phyloP scores from a whole-genome alignment of 805 yeast species.

The Saccharomycopsis schoenii region DNA sequence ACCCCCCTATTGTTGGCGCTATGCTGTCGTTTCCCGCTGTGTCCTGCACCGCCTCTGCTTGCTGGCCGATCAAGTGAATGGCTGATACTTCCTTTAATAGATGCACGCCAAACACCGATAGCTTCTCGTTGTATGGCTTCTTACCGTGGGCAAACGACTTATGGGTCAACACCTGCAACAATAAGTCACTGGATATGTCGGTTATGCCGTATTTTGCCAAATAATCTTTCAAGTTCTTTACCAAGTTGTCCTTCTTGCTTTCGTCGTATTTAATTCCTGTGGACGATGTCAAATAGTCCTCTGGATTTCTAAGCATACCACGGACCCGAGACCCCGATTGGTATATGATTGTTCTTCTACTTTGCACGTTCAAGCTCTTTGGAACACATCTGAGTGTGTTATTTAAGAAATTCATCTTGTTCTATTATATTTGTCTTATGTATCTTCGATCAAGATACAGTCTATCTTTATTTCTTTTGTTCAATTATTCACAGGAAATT shows the following conservation, averaged over 20 bases:
- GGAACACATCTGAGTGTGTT: not conserved
- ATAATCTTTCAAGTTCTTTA: slow-evolving; percentile 39
- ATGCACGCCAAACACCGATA: slow-evolving; percentile 63
- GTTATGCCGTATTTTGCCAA: slow-evolving; percentile 27
- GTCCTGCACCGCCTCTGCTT: not conserved
- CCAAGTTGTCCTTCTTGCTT: slow-evolving; percentile 43
- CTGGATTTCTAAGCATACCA: slow-evolving; percentile 65
- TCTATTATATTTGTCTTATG: not conserved
- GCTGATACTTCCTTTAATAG: slow-evolving; percentile 42
- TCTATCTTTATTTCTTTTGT: not conserved
- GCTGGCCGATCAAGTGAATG: slow-evolving; percentile 32
- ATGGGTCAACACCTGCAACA: slow-evolving; percentile 81
- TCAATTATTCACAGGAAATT: no score
- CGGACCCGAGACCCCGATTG: slow-evolving; percentile 46
- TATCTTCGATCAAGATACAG: not conserved
- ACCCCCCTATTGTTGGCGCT: slow-evolving; percentile 33
- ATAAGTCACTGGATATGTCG: slow-evolving; percentile 31
- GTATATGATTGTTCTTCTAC: slow-evolving; percentile 9
- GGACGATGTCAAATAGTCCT: slow-evolving; percentile 32
- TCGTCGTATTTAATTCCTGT: slow-evolving; percentile 28
- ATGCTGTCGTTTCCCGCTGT: no score
- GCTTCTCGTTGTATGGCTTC: slow-evolving; percentile 81
- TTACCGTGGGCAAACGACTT: slow-evolving; percentile 90
- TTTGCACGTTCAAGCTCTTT: not conserved
- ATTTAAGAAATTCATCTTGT: not conserved